These are phyloP conservation scores for Aspergillus neotritici DNA, from an alignment of 2,329 filamentous ascomycete species.

Conservation along the genomic window DNA sequence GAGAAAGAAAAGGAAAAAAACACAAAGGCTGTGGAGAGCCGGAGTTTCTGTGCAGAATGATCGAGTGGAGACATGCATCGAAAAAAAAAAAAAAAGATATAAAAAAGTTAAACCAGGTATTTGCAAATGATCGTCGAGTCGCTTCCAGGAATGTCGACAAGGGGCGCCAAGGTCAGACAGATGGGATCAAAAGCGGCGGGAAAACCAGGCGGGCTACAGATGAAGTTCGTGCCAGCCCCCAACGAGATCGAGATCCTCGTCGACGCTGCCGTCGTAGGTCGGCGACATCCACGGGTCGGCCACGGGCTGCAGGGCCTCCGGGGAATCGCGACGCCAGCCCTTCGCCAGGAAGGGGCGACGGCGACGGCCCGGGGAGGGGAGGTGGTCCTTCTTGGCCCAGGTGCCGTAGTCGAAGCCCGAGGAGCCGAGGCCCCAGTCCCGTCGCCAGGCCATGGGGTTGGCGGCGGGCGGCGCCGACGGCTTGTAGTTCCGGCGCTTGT, in stretches of 20 bases:
- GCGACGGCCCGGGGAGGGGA: constrained; percentile 25
- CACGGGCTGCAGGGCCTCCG: constrained; percentile 22
- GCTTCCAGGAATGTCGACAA: constrained; percentile 9
- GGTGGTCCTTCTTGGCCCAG: constrained; percentile 31
- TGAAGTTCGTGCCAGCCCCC: constrained; percentile 76
- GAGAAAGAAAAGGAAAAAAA: constrained; percentile 6
- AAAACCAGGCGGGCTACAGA: constrained; percentile 40
- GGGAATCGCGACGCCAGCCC: constrained; percentile 43
- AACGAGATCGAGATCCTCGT: constrained; percentile 88
- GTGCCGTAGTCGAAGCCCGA: constrained; percentile 34
- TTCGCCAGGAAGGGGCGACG: constrained; percentile 39
- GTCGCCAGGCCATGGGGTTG: constrained; percentile 39
- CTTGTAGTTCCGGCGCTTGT: constrained; percentile 67
- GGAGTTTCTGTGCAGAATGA: background rate
- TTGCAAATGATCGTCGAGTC: constrained; percentile 3
- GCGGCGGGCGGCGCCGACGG: constrained; percentile 48
- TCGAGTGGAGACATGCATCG: constrained; percentile 1
- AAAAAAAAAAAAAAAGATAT: constrained; percentile 1
- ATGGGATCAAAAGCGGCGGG: constrained; percentile 6
- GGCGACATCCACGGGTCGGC: constrained; percentile 30
- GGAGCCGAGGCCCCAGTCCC: constrained; percentile 36
- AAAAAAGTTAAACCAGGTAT: too few species aligned
- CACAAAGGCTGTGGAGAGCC: constrained; percentile 6
- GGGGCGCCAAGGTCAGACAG: constrained; percentile 16
- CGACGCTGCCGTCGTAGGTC: constrained; percentile 48